phyloP scores from a whole-genome alignment of 1,284 basidiomycete species.

The Fomitopsis palustris region DNA sequence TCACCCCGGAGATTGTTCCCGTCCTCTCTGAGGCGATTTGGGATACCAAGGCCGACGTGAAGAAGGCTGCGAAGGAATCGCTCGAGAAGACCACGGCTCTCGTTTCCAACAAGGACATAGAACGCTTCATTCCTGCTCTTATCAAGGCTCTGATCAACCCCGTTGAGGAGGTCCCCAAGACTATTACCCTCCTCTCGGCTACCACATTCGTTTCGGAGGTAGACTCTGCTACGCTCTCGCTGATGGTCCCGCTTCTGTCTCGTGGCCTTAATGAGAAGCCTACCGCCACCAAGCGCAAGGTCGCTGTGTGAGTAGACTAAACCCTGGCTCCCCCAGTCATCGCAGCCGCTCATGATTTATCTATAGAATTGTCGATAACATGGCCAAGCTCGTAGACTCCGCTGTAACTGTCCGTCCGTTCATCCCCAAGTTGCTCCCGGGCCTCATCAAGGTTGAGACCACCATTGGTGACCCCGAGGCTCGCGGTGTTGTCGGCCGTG shows the following conservation, averaged over 20 bases:
- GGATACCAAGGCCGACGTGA: constrained; percentile 99
- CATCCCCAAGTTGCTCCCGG: constrained; percentile 92
- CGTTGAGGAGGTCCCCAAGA: constrained; percentile 98
- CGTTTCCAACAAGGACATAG: constrained; percentile 99
- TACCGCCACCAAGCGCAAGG: constrained; percentile 95
- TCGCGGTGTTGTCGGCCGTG: constrained; percentile 83
- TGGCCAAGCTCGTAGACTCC: constrained; percentile 97
- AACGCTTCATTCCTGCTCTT: constrained; percentile 96
- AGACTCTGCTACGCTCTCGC: constrained; percentile 96
- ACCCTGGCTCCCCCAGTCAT: constrained; percentile 15
- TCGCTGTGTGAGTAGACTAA: constrained; percentile 72
- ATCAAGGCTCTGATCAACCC: constrained; percentile 98
- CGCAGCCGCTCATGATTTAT: constrained; percentile 6
- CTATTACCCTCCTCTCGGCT: constrained; percentile 93
- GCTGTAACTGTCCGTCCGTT: constrained; percentile 94
- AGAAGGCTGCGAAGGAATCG: constrained; percentile 96
- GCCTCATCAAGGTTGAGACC: constrained; percentile 90
- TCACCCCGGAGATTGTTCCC: constrained; percentile 96
- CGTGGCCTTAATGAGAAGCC: constrained; percentile 96
- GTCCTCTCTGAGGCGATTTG: constrained; percentile 95
- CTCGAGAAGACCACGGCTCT: constrained; percentile 92
- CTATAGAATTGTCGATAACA: constrained; percentile 90
- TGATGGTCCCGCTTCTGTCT: constrained; percentile 96
- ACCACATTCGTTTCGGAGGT: constrained; percentile 99
- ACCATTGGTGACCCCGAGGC: constrained; percentile 96